Base-by-base conservation (phyloP, 306 rosid species). In the Pyrus pyrifolia region DNA sequence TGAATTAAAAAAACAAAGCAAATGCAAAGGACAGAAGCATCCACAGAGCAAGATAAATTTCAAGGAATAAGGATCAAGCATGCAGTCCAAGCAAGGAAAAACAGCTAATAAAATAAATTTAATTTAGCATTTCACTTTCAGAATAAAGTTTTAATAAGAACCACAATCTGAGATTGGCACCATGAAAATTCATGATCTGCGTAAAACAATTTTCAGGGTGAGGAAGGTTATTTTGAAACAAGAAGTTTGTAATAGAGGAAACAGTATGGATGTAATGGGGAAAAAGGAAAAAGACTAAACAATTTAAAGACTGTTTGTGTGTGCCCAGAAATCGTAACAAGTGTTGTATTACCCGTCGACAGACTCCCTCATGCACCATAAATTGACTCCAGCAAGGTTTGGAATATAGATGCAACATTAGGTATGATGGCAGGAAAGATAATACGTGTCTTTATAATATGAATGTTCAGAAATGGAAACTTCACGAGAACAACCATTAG, bases 1-100 rank as follows among this genome's bases (percentile, higher is more conserved):
- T 46, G 55, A 31, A 29, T 22, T 10, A 15, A 29, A 30, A 30
- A 9, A 59, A 25, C 6, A 35, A 64, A 18, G 11, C 27, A 55
- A n/a, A 61, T 61, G 35, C 66, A 38, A 45, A 78, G 71, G 57
- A 70, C 27, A 75, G 14, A 25, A 51, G 63, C 44, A 82, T 44
- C 61, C 23, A 66, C 13, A 57, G n/a, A 35, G 66, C 52, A 72
- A 78, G 57, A 59, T 69, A 72, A 72, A 44, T 81, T 52, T 31
- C 51, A 8, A 30, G 22, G 40, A 63, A 12, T 33, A 63, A 63
- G 22, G 40, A 63, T 61, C 66, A 63, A 63, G 42, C 55, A 62
- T 46, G 64, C 30, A 57, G 60, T 40, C 70, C 51, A 62, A 59
- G 72, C 65, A 57, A 44, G 65, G 22, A 38, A 49, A 42, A 60